Conservation (phyloP, 1,139 yeast genomes). For the Groenewaldozyma sp. region DNA sequence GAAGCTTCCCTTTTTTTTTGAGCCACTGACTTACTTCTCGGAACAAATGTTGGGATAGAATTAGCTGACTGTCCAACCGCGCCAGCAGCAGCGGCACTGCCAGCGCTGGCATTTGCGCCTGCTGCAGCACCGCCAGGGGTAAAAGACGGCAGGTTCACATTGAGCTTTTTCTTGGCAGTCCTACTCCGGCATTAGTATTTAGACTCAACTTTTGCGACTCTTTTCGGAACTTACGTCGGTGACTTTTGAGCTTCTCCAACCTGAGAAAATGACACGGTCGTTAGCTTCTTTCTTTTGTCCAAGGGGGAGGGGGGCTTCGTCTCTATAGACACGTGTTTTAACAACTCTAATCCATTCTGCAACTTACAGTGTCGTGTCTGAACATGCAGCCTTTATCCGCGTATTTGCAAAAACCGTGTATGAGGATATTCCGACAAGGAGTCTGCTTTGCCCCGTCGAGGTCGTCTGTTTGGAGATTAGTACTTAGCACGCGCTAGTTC, state of each 20-base stretch:
- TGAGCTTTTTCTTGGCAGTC: slow-evolving; percentile 38
- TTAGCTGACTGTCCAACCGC: background rate
- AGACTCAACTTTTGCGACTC: too few species aligned
- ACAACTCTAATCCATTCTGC: too few species aligned
- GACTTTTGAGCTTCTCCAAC: too few species aligned
- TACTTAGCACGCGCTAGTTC: background rate
- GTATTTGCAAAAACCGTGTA: slow-evolving; percentile 83
- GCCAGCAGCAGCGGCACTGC: background rate
- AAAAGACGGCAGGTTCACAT: slow-evolving; percentile 57
- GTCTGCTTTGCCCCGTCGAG: slow-evolving; percentile 47
- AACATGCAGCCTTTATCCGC: slow-evolving; percentile 86
- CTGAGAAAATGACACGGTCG: too few species aligned
- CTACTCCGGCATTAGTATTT: too few species aligned
- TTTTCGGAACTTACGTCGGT: too few species aligned
- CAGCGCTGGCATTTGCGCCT: too few species aligned
- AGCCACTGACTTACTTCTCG: slow-evolving; percentile 27
- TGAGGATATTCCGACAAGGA: slow-evolving; percentile 75
- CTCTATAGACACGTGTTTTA: too few species aligned
- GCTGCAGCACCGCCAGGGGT: slow-evolving; percentile 37
- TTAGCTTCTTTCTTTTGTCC: too few species aligned
- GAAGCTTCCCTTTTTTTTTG: too few species aligned
- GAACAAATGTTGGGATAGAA: slow-evolving; percentile 37
- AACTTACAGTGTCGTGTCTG: slow-evolving; percentile 43
- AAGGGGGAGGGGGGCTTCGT: too few species aligned
- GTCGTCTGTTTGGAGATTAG: background rate